Evolutionary conservation across 352 stramenopile genomes (phyloP).

Genomic region (Pythium phragmiticola): DNA sequence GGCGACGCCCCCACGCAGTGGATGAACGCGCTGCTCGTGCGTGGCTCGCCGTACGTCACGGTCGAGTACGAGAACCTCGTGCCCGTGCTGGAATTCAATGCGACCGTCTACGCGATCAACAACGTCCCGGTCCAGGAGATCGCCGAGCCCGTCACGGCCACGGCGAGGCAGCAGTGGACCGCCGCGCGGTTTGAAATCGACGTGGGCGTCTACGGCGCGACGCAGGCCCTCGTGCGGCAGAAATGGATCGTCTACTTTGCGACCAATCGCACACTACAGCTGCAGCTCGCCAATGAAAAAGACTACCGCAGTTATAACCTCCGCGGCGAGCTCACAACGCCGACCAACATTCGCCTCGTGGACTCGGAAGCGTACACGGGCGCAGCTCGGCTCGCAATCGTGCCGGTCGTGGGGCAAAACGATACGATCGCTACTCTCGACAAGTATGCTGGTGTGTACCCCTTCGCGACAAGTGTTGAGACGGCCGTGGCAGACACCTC

Average conservation of each 20-base stretch:
- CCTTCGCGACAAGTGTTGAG: constrained; percentile 39
- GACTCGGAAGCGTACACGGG: constrained; percentile 67
- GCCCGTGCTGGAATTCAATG: constrained; percentile 73
- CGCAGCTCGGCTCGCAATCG: constrained; percentile 53
- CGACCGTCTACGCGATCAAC: constrained; percentile 58
- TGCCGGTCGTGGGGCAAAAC: constrained; percentile 32
- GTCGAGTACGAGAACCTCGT: constrained; percentile 72
- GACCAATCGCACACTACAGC: constrained; percentile 51
- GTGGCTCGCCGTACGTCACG: constrained; percentile 77
- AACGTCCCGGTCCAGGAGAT: constrained; percentile 33
- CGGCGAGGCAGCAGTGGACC: constrained; percentile 43
- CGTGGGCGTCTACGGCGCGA: constrained; percentile 58
- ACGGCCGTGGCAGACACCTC: constrained; percentile 31
- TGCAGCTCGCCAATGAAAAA: constrained; percentile 67
- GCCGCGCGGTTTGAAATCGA: constrained; percentile 69
- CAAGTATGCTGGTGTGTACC: constrained; percentile 52
- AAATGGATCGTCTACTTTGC: constrained; percentile 82
- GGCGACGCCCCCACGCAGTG: constrained; percentile 34
- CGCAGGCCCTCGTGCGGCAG: constrained; percentile 35
- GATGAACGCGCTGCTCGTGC: constrained; percentile 56
- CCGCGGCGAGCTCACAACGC: constrained; percentile 60
- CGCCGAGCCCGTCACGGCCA: constrained; percentile 4
- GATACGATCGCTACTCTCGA: constrained; percentile 40
- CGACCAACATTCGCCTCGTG: constrained; percentile 70
- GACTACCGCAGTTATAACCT: constrained; percentile 68